Evolutionary conservation across 371 early-diverging fungal genomes (phyloP), one percentile per base, ranked within the genome.

Genomic region (Nematocida minor): DNA sequence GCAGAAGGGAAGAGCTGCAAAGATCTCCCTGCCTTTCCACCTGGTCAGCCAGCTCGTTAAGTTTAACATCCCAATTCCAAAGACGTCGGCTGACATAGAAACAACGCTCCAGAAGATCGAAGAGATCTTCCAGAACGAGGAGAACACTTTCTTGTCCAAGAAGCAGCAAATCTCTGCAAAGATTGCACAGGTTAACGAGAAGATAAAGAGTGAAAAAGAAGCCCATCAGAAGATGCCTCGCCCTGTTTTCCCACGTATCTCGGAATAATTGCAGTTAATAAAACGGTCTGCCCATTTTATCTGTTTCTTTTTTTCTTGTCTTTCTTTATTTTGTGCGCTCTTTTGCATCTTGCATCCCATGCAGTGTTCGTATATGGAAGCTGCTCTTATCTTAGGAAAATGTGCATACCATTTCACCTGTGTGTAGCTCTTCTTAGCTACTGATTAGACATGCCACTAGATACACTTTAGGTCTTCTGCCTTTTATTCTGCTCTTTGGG

Each of bases 11-110:
- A 63, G 47, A 36, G 42, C 41, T 38, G 0, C 14, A 34, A 11
- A 20, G 18, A 6, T 68, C 22, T 14, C 62, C 20, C 38, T 74
- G 14, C 77, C 77, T 11, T 22, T 74, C 16, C 62, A 41, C 29
- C 25, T 74, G 0, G 77, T 74, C 4, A 36, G n/a, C 46, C 77
- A 74, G 47, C 62, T 74, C 29, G 64, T 53, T 36, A 41, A 66
- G 48, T 74, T 74, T 51, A 64, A 41, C 36, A 74, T 74, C 11
- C 25, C 60, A 42, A 74, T 74, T 27, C 77, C 77, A 25, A 74
- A 66, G 40, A 42, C 22, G 3, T 4, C 22, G 4, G 41, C 41
- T 18, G 77, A 74, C 29, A 63, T 74, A 11, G 66, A 62, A 4
- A 49, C 25, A 27, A 38, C 66, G n/a, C 25, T 63, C n/a, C 11